phyloP scores from a whole-genome alignment of 1,284 basidiomycete genomes.

The Lentinula novae-zelandiae region DNA sequence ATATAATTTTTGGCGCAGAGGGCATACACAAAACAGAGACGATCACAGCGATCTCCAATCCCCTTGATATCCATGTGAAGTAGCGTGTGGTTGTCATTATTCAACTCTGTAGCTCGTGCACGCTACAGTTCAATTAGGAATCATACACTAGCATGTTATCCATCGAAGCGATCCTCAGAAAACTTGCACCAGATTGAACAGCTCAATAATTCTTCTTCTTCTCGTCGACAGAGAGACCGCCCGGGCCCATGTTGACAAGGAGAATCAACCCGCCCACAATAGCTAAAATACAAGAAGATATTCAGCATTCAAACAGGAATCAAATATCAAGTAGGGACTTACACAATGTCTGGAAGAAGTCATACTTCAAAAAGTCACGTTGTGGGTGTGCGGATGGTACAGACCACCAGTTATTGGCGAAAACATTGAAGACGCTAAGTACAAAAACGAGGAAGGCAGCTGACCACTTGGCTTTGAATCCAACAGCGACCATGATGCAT shows the following conservation, averaged over 20 bases:
- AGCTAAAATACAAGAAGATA: conserved; percentile 40
- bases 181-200: not conserved
- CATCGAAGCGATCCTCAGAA: not conserved
- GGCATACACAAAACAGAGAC: not conserved
- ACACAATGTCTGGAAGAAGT: conserved; percentile 95
- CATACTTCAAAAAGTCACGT: conserved; percentile 97
- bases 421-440: conserved; percentile 93
- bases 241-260: conserved; percentile 97
- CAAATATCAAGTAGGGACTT: conserved; percentile 28
- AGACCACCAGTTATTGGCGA: conserved; percentile 99
- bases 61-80: not conserved
- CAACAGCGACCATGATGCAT: conserved; percentile 95
- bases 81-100: not conserved
- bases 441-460: conserved; percentile 95
- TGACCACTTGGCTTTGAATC: conserved; percentile 99
- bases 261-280: conserved; percentile 98
- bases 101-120: not conserved
- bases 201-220: conserved; percentile 90
- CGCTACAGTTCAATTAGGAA: not conserved
- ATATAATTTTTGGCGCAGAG: conserved; percentile 4
- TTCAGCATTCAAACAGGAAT: conserved; percentile 13
- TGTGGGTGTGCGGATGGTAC: conserved; percentile 92
- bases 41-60: not conserved
- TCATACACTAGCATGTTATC: not conserved
- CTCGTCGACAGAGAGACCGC: conserved; percentile 97